A percentile compares a stretch with the other conserved stretches of the same genome.
Evolutionary conservation across 1,284 basidiomycete species (phyloP).

Genomic region (Termitomyces sp.): DNA sequence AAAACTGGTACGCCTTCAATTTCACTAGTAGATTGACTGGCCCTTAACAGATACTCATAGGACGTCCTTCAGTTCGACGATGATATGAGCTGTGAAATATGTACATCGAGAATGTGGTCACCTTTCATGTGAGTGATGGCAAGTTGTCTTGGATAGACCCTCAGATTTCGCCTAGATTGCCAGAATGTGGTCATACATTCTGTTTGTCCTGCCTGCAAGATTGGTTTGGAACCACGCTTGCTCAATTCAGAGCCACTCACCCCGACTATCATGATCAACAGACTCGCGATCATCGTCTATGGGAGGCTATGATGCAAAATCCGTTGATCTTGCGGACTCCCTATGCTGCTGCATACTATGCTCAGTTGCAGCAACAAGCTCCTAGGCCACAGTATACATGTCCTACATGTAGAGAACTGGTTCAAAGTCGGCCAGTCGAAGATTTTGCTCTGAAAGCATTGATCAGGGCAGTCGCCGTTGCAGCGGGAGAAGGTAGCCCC

Average conservation of each 20-base stretch:
- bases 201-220: slow-evolving; percentile 58
- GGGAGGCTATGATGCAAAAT: slow-evolving; percentile 16
- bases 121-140: slow-evolving; percentile 50
- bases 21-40: neutral
- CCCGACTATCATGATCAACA: slow-evolving; percentile 39
- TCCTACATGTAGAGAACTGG: slow-evolving; percentile 54
- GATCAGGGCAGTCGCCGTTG: slow-evolving; percentile 41
- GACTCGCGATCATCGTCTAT: slow-evolving; percentile 17
- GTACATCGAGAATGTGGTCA: slow-evolving; percentile 54
- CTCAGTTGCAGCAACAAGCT: slow-evolving; percentile 23
- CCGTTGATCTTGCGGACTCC: slow-evolving; percentile 19
- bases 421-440: slow-evolving; percentile 49
- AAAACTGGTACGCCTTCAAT: slow-evolving; percentile 26
- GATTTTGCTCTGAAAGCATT: slow-evolving; percentile 56
- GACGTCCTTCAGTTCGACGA: slow-evolving; percentile 47
- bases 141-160: slow-evolving; percentile 2
- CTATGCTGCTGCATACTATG: slow-evolving; percentile 23
- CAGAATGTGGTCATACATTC: slow-evolving; percentile 66
- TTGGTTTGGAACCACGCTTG: slow-evolving; percentile 57
- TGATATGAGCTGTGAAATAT: slow-evolving; percentile 55
- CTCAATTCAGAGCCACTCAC: slow-evolving; percentile 42
- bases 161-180: slow-evolving; percentile 35
- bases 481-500: slow-evolving; percentile 43
- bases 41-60: slow-evolving; percentile 24
- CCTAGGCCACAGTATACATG: slow-evolving; percentile 53